Conservation (phyloP, 257 asterid species). For the Leonotis leonurus region DNA sequence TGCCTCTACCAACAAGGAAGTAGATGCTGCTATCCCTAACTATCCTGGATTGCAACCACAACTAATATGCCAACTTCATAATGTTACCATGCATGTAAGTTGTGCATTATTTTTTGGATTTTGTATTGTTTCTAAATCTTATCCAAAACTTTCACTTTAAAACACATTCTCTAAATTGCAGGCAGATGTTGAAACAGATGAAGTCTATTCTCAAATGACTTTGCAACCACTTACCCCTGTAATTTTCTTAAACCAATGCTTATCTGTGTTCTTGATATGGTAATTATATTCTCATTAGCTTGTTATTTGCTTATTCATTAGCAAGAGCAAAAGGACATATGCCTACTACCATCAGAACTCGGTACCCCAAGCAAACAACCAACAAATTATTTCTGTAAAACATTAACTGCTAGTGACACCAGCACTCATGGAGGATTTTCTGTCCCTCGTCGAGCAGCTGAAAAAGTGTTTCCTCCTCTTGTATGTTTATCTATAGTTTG, state of each 20-base stretch:
- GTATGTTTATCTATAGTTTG: conserved; percentile 38
- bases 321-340: conserved; percentile 95
- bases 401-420: conserved; percentile 89
- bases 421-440: conserved; percentile 99
- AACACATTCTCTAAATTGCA: conserved; percentile 28
- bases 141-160: not conserved
- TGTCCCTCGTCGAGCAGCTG: conserved; percentile 97
- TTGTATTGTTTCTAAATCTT: conserved; percentile 2
- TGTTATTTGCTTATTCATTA: conserved; percentile 17
- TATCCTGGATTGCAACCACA: conserved; percentile 93
- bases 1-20: conserved; percentile 94
- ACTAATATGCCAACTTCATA: conserved; percentile 93
- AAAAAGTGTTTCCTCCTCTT: conserved; percentile 96
- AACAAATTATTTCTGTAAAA: conserved; percentile 87
- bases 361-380: conserved; percentile 90
- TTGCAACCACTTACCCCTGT: conserved; percentile 88
- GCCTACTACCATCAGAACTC: conserved; percentile 82
- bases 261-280: conserved; percentile 7
- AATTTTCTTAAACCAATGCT: conserved; percentile 14
- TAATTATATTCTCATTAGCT: not conserved
- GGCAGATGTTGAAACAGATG: conserved; percentile 96
- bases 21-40: conserved; percentile 67
- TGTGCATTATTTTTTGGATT: not conserved
- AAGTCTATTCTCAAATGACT: conserved; percentile 93
- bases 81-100: conserved; percentile 92